These are phyloP conservation scores for Aureobasidium lini DNA, from an alignment of 2,329 filamentous ascomycete genomes.

Conservation along the genomic window DNA sequence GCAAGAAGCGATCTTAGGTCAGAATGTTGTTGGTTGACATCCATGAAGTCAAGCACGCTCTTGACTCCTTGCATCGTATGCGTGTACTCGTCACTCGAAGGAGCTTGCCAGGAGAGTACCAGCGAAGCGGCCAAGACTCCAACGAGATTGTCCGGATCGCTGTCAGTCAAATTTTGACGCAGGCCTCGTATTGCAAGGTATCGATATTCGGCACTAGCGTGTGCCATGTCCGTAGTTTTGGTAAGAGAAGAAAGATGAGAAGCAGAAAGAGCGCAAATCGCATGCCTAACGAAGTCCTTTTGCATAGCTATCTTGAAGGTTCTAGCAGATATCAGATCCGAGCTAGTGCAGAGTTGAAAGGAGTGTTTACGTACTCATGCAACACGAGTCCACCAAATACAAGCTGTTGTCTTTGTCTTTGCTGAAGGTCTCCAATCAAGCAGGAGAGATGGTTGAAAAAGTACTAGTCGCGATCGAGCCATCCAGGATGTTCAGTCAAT, in stretches of 20 bases:
- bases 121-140: neutral
- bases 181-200: neutral
- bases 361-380: neutral
- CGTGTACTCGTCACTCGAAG: neutral
- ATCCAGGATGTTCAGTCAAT: neutral
- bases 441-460: neutral
- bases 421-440: neutral
- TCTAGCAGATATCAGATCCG: neutral
- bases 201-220: neutral
- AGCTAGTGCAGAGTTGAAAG: neutral
- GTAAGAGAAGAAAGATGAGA: neutral
- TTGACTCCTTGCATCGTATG: slow-evolving; percentile 5
- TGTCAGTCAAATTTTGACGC: neutral
- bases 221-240: neutral
- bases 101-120: slow-evolving; percentile 6
- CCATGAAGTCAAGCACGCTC: neutral
- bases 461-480: neutral
- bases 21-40: neutral
- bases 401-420: neutral
- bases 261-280: neutral
- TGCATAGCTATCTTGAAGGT: neutral
- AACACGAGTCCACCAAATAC: neutral
- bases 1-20: neutral
- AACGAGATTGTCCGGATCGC: neutral
- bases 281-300: neutral